These are phyloP conservation scores for Beauveria medogensis DNA, from an alignment of 2,329 filamentous ascomycete species.

Conservation along the genomic window DNA sequence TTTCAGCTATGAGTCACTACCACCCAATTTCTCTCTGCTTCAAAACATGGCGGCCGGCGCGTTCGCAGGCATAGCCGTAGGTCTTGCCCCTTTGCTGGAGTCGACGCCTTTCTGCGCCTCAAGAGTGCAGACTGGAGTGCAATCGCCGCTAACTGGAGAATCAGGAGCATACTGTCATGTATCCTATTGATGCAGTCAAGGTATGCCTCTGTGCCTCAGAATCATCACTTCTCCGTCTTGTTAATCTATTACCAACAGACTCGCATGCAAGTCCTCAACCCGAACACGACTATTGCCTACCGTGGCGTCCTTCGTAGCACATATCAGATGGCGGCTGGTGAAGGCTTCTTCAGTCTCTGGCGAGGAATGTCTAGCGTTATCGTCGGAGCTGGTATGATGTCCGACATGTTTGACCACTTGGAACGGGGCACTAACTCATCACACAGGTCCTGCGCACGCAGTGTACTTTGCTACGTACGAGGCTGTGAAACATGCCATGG, in stretches of 20 bases:
- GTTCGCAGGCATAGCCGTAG: slow-evolving; percentile 90
- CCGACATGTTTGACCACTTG: neutral
- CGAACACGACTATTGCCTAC: slow-evolving; percentile 72
- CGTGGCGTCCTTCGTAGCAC: slow-evolving; percentile 87
- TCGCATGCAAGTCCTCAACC: slow-evolving; percentile 93
- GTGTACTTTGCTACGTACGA: slow-evolving; percentile 99
- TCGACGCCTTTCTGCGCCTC: neutral
- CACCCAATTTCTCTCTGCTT: slow-evolving; percentile 84
- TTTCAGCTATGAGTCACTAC: slow-evolving; percentile 80
- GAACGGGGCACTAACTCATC: slow-evolving; percentile 15
- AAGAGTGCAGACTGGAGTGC: neutral
- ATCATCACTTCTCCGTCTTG: slow-evolving; percentile 2
- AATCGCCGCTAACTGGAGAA: neutral
- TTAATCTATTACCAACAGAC: slow-evolving; percentile 53
- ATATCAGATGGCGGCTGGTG: slow-evolving; percentile 81
- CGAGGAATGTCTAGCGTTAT: slow-evolving; percentile 94
- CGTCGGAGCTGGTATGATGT: slow-evolving; percentile 75
- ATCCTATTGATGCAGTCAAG: slow-evolving; percentile 96
- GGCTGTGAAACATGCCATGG: slow-evolving; percentile 90
- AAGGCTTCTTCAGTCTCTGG: slow-evolving; percentile 90
- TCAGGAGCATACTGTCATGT: slow-evolving; percentile 98
- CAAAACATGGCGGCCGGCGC: slow-evolving; percentile 96
- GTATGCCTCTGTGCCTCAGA: slow-evolving; percentile 36
- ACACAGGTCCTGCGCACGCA: slow-evolving; percentile 84
- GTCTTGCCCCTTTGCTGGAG: slow-evolving; percentile 21